Evolutionary conservation across 2,329 filamentous ascomycete genomes (phyloP).

Genomic region (Akanthomyces lecanii): DNA sequence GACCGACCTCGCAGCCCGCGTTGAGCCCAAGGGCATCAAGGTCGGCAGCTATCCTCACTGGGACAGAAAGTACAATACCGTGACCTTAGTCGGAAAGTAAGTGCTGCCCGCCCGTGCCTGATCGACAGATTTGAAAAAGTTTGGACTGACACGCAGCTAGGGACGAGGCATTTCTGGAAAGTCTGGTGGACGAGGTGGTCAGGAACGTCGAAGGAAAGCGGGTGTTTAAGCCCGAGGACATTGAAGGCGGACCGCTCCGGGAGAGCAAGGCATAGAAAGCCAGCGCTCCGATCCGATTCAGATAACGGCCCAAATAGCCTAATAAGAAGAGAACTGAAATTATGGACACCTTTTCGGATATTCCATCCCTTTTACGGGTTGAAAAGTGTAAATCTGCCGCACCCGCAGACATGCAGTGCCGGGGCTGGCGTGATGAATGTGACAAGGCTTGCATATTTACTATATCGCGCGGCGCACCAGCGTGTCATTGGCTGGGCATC

Average conservation of each 20-base stretch:
- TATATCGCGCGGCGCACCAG: background rate
- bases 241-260: constrained; percentile 44
- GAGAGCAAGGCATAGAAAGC: constrained; percentile 15
- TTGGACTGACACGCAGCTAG: constrained; percentile 34
- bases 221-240: constrained; percentile 63
- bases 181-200: constrained; percentile 72
- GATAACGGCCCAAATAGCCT: background rate
- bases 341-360: background rate
- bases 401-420: background rate
- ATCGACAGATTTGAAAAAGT: background rate
- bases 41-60: constrained; percentile 93
- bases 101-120: constrained; percentile 19
- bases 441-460: constrained; percentile 7
- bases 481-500: background rate
- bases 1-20: constrained; percentile 70
- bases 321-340: background rate
- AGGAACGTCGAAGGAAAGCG: constrained; percentile 68
- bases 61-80: constrained; percentile 82
- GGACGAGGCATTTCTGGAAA: constrained; percentile 73
- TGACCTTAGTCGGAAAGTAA: constrained; percentile 73
- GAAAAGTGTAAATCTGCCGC: background rate
- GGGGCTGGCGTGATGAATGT: background rate
- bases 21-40: constrained; percentile 75
- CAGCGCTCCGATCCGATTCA: background rate
- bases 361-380: background rate